Base-by-base conservation (phyloP, 805 yeast genomes). In the Spencermartinsiella europaea region DNA sequence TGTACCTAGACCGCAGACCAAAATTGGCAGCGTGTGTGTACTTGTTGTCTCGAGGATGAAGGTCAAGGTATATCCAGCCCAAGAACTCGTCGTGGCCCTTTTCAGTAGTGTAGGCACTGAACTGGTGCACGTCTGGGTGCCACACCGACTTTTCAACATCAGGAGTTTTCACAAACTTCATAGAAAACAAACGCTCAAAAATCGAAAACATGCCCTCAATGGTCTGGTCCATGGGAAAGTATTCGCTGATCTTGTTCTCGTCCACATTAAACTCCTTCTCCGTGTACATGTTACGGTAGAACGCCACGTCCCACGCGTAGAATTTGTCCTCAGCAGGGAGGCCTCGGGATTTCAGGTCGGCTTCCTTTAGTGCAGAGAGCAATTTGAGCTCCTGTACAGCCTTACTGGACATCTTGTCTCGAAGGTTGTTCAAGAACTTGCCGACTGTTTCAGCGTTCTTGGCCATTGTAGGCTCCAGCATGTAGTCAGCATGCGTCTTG, bases 21-120 rank as follows among this genome's bases (percentile, higher is more conserved):
- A 87, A 86, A 61, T 83, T 83, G 4, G 95, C 95, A 38, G 95
- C 95, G 63, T 87, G 95, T 1, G 89, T 85, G 66, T 85, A 87
- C 64, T 87, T 87, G 56, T 91, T 91, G 47, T 81, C 83, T 60
- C 95, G 76, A 53, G 95, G 95, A 63, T 85, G 90, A 58, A 86
- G 68, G 63, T 87, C 95, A 52, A 87, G 79, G 65, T 80, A 83
- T 39, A 87, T 66, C 77, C 85, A 83, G 25, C 95, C 95, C 48
- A 79, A 75, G 66, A 87, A 86, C 49, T 71, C 75, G 14, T 81
- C 80, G n/a, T 61, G 55, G 22, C 62, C 60, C 36, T 72, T 63
- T 54, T 81, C 86, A 57, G 75, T 67, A 51, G 75, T 74, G 82
- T 85, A 85, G 44, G 61, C 62, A 2, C 85, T 79, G 59, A 79